Evolutionary conservation across 371 early-diverging fungal species (phyloP).

Genomic region (Mortierella sp.): DNA sequence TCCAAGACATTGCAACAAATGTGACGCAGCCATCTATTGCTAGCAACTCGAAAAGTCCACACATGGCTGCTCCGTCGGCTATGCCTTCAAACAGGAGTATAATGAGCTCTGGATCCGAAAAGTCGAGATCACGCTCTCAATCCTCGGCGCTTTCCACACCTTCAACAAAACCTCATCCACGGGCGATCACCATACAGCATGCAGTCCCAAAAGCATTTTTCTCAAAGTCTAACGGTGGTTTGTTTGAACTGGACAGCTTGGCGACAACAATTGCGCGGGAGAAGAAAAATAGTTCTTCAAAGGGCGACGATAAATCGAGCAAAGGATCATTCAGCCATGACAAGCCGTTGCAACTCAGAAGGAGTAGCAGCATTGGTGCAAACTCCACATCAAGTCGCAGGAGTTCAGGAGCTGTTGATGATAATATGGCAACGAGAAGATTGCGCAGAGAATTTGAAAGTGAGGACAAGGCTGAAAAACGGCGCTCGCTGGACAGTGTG

Average conservation of each 20-base stretch:
- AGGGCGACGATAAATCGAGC: background rate
- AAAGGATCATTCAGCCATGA: conserved; percentile 1
- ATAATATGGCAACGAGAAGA: conserved; percentile 6
- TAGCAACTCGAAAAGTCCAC: conserved; percentile 7
- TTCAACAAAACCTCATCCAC: background rate
- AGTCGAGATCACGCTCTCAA: conserved; percentile 15
- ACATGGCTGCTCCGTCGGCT: background rate
- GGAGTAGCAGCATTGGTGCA: conserved; percentile 17
- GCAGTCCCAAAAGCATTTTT: conserved; percentile 38
- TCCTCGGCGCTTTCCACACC: conserved; percentile 3
- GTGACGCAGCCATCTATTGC: conserved; percentile 20
- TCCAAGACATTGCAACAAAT: conserved; percentile 12
- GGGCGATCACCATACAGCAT: conserved; percentile 9
- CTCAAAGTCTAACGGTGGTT: conserved; percentile 32
- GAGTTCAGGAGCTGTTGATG: conserved; percentile 21
- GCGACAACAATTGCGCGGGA: conserved; percentile 44
- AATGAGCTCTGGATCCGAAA: conserved; percentile 16
- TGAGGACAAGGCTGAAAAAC: conserved; percentile 21
- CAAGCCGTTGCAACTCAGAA: background rate
- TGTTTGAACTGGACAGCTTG: conserved; percentile 39
- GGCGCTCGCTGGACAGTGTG: conserved; percentile 27
- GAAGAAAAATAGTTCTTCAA: background rate
- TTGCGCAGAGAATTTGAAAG: conserved; percentile 3
- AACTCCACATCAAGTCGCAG: conserved; percentile 18
- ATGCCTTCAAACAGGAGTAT: conserved; percentile 12